Evolutionary conservation across 1,284 basidiomycete genomes (phyloP), one percentile per base, ranked within the genome.

Genomic region (Puccinia triticina): DNA sequence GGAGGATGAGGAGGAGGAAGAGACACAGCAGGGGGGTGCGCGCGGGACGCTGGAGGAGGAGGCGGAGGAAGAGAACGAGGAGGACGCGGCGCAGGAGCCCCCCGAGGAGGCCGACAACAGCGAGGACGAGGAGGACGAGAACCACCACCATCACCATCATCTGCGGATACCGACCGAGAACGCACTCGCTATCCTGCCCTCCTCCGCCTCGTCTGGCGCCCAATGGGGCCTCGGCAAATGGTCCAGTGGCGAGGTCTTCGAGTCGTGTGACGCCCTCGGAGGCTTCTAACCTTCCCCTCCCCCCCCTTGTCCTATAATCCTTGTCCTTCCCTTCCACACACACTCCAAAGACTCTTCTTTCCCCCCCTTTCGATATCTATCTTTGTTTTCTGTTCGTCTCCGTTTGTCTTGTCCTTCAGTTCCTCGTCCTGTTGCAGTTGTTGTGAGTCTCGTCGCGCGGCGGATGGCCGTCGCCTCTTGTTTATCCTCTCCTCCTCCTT

Each of bases 211-310:
- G 14, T 66, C 48, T 16, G 34, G 55, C 10, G n/a, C 40, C 34
- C 43, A 78, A n/a, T 82, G 79, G 69, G 71, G 79, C 7, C 23
- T 74, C 5, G 79, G 79, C 5, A 82, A 66, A 53, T 82, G 79
- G 79, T 82, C 79, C 21, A 43, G 32, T 53, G 57, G 72, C 4
- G 71, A 82, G 21, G 79, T 82, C 10, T 82, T 82, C 67, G 69
- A 55, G 16, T 26, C n/a, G 53, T 72, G 71, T 75, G 79, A 82
- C 66, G 71, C 48, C 11, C 37, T 82, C n/a, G 79, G 79, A 55
- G 79, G 79, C 55, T 82, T 82, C 66, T 82, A 67, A 53, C 40
- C 16, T 7, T 40, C 16, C 12, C 11, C 21, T 40, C 32, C 23
- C 26, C 26, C 23, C n/a, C 11, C 21, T 40, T 40, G 2, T 57